phyloP scores from a whole-genome alignment of 768 basidiomycete species.

The Tulasnella calospora region DNA sequence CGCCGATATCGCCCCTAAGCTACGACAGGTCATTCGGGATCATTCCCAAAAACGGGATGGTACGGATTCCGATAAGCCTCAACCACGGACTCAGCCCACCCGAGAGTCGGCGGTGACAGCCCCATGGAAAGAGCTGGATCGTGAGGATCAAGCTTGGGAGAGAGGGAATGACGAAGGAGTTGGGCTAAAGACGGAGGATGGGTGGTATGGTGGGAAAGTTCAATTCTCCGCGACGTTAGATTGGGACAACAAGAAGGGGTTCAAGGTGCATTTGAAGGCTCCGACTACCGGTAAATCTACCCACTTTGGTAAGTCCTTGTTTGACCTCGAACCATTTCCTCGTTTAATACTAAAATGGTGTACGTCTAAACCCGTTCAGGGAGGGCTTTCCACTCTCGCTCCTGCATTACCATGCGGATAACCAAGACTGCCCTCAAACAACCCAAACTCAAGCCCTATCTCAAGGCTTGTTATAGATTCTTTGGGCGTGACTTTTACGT shows the following conservation, averaged over 20 bases:
- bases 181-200: background rate
- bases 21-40: background rate
- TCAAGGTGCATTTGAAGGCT: background rate
- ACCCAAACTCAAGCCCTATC: background rate
- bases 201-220: slow-evolving; percentile 1
- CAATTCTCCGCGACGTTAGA: background rate
- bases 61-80: background rate
- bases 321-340: too few relatives aligned
- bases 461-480: background rate
- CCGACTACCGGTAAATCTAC: background rate
- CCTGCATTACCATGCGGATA: background rate
- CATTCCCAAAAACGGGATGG: background rate
- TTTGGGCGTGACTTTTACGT: slow-evolving; percentile 7
- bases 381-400: background rate
- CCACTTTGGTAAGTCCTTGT: background rate
- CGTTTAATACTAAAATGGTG: too few relatives aligned
- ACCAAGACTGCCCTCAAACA: background rate
- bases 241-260: background rate
- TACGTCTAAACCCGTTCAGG: background rate
- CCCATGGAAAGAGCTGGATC: slow-evolving; percentile 7
- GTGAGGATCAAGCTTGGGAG: slow-evolving; percentile 13
- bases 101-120: background rate
- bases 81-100: too few relatives aligned
- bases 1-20: background rate
- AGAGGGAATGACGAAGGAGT: slow-evolving; percentile 1